phyloP scores from a whole-genome alignment of 371 early-diverging fungal genomes.

The Lichtheimia ornata region DNA sequence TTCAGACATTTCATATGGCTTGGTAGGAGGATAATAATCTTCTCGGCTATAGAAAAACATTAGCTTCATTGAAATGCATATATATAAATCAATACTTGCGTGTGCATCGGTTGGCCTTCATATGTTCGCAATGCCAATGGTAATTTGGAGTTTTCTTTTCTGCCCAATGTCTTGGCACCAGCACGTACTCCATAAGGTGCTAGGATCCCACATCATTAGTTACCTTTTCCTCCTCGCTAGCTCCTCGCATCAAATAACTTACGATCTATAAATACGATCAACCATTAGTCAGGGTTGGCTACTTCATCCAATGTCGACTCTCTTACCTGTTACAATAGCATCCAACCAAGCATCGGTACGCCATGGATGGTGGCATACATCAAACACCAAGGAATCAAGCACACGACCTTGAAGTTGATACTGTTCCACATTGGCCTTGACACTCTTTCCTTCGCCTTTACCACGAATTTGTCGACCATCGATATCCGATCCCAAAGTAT shows the following conservation, averaged over 20 bases:
- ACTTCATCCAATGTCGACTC: too few species aligned
- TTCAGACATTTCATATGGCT: slow-evolving; percentile 92
- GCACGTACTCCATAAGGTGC: slow-evolving; percentile 99
- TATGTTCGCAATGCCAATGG: slow-evolving; percentile 52
- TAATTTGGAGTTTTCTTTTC: slow-evolving; percentile 62
- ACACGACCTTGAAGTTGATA: slow-evolving; percentile 76
- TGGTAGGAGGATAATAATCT: slow-evolving; percentile 87
- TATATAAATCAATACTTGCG: slow-evolving; percentile 24
- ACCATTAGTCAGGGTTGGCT: background rate
- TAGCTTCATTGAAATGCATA: too few species aligned
- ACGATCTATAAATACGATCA: slow-evolving; percentile 13
- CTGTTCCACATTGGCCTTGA: slow-evolving; percentile 78
- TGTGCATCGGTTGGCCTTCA: slow-evolving; percentile 68
- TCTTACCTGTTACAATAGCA: slow-evolving; percentile 74
- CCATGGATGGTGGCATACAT: slow-evolving; percentile 91
- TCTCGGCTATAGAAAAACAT: slow-evolving; percentile 38
- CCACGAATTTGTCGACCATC: slow-evolving; percentile 97
- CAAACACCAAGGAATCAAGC: slow-evolving; percentile 83
- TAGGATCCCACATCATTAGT: slow-evolving; percentile 16
- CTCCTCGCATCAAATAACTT: background rate
- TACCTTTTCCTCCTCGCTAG: background rate
- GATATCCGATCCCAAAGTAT: slow-evolving; percentile 93
- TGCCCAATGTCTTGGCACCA: slow-evolving; percentile 91
- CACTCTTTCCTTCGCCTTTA: slow-evolving; percentile 54
- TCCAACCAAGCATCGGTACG: slow-evolving; percentile 72